These are phyloP conservation scores for Rosa chinensis DNA, from an alignment of 306 rosid species.

Conservation along the genomic window DNA sequence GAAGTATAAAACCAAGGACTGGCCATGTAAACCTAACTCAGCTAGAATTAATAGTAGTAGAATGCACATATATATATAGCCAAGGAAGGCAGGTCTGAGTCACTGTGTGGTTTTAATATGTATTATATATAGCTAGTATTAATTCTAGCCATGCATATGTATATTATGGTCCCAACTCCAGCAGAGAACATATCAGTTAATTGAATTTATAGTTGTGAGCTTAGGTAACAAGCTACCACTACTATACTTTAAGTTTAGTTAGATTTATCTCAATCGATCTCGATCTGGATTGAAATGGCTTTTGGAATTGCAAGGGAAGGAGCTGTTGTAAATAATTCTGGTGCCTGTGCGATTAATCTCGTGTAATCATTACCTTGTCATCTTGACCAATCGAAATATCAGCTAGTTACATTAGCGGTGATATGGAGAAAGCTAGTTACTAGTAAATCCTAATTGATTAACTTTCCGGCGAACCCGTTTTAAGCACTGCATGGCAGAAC, in stretches of 20 bases:
- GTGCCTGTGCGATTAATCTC: not conserved
- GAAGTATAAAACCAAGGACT: slow-evolving; percentile 10
- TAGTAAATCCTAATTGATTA: not conserved
- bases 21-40: slow-evolving; percentile 3
- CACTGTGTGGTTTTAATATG: slow-evolving; percentile 27
- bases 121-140: not conserved
- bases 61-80: not conserved
- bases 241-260: not conserved
- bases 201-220: not conserved
- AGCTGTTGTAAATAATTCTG: not conserved
- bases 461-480: not conserved
- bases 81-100: slow-evolving; percentile 15
- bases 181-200: not conserved
- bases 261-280: not conserved
- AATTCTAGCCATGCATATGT: not conserved
- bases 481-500: not conserved
- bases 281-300: not conserved
- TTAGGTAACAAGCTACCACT: not conserved
- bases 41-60: not conserved
- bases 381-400: not conserved
- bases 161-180: not conserved
- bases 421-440: not conserved
- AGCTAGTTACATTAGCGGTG: not conserved
- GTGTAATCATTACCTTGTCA: not conserved
- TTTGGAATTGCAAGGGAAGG: not conserved